Percentiles rank a stretch among this genome's conserved stretches.
Evolutionary conservation across 441 rosid genomes (phyloP).

Genomic region (Geranium incanum): DNA sequence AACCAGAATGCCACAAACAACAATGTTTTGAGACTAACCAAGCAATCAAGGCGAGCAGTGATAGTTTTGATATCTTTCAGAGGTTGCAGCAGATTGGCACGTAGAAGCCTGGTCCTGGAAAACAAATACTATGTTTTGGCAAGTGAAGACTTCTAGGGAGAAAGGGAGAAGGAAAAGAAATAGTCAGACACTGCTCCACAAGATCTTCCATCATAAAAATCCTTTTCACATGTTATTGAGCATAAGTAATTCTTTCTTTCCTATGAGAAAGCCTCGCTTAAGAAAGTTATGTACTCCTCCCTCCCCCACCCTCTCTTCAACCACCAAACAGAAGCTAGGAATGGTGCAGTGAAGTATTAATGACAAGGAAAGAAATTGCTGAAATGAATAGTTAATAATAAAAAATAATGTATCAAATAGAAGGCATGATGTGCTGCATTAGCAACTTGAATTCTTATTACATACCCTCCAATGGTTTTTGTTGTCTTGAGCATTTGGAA

Average conservation of each 20-base stretch:
- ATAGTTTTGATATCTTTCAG: slow-evolving; percentile 90
- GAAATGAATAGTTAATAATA: slow-evolving; percentile 8
- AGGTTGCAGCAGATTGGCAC: slow-evolving; percentile 98
- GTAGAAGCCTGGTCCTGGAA: slow-evolving; percentile 91
- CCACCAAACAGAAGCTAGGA: neutral
- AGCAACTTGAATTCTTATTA: slow-evolving; percentile 18
- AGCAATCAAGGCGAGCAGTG: slow-evolving; percentile 85
- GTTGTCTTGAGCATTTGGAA: slow-evolving; percentile 97
- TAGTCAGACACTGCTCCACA: neutral
- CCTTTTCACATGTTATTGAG: neutral
- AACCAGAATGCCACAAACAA: slow-evolving; percentile 15
- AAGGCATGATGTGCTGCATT: slow-evolving; percentile 17
- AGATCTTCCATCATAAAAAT: neutral
- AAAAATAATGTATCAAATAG: slow-evolving; percentile 20
- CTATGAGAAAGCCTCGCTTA: neutral
- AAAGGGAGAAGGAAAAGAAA: neutral
- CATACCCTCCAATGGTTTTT: slow-evolving; percentile 90
- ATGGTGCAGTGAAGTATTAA: neutral
- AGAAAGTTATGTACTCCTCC: neutral
- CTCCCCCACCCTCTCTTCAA: neutral
- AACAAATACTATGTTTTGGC: slow-evolving; percentile 25
- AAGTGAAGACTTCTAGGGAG: slow-evolving; percentile 1
- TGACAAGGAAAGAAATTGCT: neutral
- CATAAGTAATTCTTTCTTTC: neutral
- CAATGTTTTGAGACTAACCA: slow-evolving; percentile 54